Base-by-base conservation (phyloP, 331 rosid genomes). In the Stylosanthes scabra region DNA sequence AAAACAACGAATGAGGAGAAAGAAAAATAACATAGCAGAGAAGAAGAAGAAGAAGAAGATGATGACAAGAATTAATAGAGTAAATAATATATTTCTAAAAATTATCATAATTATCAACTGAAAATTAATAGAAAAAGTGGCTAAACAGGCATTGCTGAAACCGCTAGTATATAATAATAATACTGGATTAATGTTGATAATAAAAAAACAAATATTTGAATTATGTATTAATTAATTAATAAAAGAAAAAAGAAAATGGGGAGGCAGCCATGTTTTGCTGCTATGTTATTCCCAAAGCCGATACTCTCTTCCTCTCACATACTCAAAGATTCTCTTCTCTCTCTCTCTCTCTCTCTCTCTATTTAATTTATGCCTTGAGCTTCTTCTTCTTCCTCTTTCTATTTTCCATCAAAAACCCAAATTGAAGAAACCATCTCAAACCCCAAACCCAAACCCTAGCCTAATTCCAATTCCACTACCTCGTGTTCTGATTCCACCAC, bases 201-300 rank as follows among this genome's bases (percentile, higher is more conserved):
- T n/a, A n/a, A n/a, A n/a, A n/a, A n/a, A n/a, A n/a, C n/a, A n/a
- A n/a, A n/a, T n/a, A n/a, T n/a, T n/a, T n/a, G n/a, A n/a, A 31
- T 31, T 31, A 31, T 31, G 37, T 31, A 31, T 31, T 31, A 31
- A 31, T 31, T 31, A 31, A n/a, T 31, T 31, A 31, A 31, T 3
- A 31, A 5, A 31, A 34, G 25, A 55, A 7, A 3, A 55, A 20
- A 2, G 4, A 49, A n/a, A n/a, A 6, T 0, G 8, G 58, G 20
- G 20, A 5, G 55, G 8, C 6, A 1, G 11, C 62, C 37, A 59
- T 66, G 78, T 70, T 74, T 74, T 76, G 60, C 83, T 78, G 82
- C 54, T 80, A 29, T 49, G 80, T 28, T 64, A 67, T 68, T 86
- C 82, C 86, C 83, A 83, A 86, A 80, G 77, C 64, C 90, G 82